Evolutionary conservation across 352 stramenopile species (phyloP).

Genomic region (Lagenidium sp.): DNA sequence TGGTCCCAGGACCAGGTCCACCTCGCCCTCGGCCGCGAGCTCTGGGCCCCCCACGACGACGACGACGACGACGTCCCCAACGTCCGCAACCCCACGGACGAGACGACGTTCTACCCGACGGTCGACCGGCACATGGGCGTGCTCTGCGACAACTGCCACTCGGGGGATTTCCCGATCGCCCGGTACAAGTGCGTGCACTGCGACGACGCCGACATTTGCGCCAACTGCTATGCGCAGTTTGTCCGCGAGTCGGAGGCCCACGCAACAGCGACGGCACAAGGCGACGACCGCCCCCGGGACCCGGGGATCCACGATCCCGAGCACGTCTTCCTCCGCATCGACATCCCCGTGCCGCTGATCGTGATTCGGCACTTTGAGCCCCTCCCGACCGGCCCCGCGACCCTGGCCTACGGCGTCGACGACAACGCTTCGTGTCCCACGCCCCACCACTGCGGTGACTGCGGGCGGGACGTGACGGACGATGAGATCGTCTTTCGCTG

Average conservation of each 20-base stretch:
- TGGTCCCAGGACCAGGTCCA: background rate
- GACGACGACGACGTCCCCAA: too few relatives aligned
- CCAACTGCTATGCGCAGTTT: conserved; percentile 44
- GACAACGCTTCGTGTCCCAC: too few relatives aligned
- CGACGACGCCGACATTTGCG: conserved; percentile 64
- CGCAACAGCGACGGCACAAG: conserved; percentile 6
- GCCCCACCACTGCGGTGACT: conserved; percentile 3
- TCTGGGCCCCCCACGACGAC: too few relatives aligned
- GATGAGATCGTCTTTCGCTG: conserved; percentile 46
- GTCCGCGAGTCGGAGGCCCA: conserved; percentile 8
- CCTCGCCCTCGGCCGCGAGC: too few relatives aligned
- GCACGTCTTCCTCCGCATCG: conserved; percentile 59
- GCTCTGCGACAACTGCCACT: conserved; percentile 59
- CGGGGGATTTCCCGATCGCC: conserved; percentile 35
- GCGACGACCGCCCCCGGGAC: background rate
- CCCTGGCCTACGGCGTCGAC: too few relatives aligned
- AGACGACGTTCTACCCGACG: too few relatives aligned
- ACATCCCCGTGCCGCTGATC: conserved; percentile 55
- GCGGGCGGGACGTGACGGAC: conserved; percentile 10
- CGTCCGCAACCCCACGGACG: too few relatives aligned
- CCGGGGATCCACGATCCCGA: conserved; percentile 25
- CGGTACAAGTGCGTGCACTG: conserved; percentile 74
- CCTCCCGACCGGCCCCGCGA: conserved; percentile 14
- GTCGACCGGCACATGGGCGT: conserved; percentile 49
- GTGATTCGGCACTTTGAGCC: conserved; percentile 39